phyloP scores from a whole-genome alignment of 345 rosid species.

The Raphanus sativus region DNA sequence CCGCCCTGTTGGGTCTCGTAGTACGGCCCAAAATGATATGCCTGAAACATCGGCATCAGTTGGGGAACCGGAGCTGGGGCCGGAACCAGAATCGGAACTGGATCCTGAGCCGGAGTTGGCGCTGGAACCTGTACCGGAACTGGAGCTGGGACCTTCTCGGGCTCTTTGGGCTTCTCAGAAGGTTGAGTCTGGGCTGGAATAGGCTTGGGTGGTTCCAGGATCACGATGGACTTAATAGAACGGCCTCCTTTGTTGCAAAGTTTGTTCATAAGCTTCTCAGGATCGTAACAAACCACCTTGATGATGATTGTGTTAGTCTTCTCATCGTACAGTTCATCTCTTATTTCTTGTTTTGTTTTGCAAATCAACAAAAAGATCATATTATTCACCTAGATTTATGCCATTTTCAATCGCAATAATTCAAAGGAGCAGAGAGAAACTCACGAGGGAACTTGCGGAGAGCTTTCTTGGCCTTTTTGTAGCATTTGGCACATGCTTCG shows the following conservation, averaged over 20 bases:
- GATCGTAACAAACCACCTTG: conserved; percentile 70
- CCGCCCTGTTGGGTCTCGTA: conserved; percentile 24
- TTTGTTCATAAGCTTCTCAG: conserved; percentile 61
- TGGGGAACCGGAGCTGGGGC: neutral
- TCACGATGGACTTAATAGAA: conserved; percentile 49
- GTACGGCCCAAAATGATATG: conserved; percentile 38
- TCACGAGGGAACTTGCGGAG: conserved; percentile 68
- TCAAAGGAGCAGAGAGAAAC: conserved; percentile 20
- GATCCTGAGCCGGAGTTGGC: neutral
- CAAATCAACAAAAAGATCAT: neutral
- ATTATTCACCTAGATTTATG: neutral
- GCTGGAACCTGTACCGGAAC: conserved; percentile 5
- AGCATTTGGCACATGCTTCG: conserved; percentile 61
- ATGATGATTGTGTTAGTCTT: conserved; percentile 61
- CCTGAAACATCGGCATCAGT: conserved; percentile 10
- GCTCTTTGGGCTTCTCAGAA: conserved; percentile 3
- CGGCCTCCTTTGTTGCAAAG: conserved; percentile 53
- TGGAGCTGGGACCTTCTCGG: conserved; percentile 18
- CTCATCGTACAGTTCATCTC: conserved; percentile 60
- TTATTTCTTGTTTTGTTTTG: conserved; percentile 41
- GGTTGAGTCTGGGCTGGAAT: conserved; percentile 11
- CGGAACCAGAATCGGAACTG: neutral
- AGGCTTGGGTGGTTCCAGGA: conserved; percentile 38
- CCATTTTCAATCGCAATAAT: neutral
- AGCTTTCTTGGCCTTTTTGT: conserved; percentile 61